These are phyloP conservation scores for Boletus subparvulus DNA, from an alignment of 768 basidiomycete genomes.

Conservation along the genomic window DNA sequence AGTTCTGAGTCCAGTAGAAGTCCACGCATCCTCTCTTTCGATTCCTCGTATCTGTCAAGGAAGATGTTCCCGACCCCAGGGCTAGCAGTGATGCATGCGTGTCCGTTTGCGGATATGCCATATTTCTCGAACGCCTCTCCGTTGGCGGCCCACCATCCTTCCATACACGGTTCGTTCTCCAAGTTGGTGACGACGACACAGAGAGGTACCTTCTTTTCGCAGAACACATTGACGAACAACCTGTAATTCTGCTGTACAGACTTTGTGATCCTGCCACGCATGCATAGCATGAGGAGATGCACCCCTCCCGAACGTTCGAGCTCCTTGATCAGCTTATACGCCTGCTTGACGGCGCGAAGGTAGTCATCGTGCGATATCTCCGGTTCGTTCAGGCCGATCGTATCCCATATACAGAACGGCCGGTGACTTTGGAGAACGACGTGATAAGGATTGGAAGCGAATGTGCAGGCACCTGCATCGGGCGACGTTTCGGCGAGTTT, in stretches of 20 bases:
- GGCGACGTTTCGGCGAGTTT: constrained; percentile 32
- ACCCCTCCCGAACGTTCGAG: constrained; percentile 36
- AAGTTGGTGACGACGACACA: constrained; percentile 40
- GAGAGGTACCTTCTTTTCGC: constrained; percentile 37
- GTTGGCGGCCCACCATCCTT: constrained; percentile 41
- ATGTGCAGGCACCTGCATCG: constrained; percentile 36
- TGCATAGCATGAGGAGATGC: constrained; percentile 40
- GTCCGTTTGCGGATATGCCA: constrained; percentile 31
- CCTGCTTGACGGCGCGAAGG: constrained; percentile 28
- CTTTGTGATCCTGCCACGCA: constrained; percentile 39
- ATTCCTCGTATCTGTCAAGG: constrained; percentile 31
- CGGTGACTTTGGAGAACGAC: constrained; percentile 14
- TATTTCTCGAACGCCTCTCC: constrained; percentile 28
- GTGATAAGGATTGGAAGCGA: constrained; percentile 26
- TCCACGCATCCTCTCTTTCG: constrained; percentile 22
- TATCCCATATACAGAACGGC: constrained; percentile 32
- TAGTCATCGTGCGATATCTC: constrained; percentile 17
- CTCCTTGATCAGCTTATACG: constrained; percentile 33
- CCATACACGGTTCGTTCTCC: constrained; percentile 36
- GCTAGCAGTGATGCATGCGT: constrained; percentile 43
- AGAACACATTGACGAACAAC: constrained; percentile 40
- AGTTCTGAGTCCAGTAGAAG: constrained; percentile 13
- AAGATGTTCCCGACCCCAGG: constrained; percentile 24
- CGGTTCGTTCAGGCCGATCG: constrained; percentile 33
- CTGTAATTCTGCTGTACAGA: constrained; percentile 39